These are phyloP conservation scores for Debaryomycetaceae sp. DNA, from an alignment of 1,139 yeast species.

Conservation along the genomic window DNA sequence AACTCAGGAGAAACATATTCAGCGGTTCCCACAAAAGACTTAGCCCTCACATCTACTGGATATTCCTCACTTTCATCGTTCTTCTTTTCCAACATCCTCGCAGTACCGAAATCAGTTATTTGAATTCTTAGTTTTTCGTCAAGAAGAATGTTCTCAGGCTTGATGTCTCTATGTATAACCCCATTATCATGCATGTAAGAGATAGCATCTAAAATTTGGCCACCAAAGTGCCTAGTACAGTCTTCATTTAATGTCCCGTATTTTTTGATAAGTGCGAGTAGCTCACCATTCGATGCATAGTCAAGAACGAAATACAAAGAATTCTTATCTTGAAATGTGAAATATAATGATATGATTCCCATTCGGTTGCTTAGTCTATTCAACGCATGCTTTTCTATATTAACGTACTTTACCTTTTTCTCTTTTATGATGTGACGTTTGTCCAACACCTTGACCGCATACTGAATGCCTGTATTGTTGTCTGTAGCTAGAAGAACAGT, in stretches of 20 bases:
- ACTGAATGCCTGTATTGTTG: slow-evolving; percentile 63
- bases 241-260: slow-evolving; percentile 76
- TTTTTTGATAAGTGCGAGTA: slow-evolving; percentile 72
- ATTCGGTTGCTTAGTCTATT: slow-evolving; percentile 68
- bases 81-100: slow-evolving; percentile 52
- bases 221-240: slow-evolving; percentile 69
- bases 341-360: slow-evolving; percentile 84
- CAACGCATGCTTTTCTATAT: slow-evolving; percentile 90
- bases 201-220: slow-evolving; percentile 62
- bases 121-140: slow-evolving; percentile 64
- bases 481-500: slow-evolving; percentile 89
- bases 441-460: slow-evolving; percentile 89
- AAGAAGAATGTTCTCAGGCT: slow-evolving; percentile 71
- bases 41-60: slow-evolving; percentile 50
- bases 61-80: slow-evolving; percentile 39
- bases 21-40: slow-evolving; percentile 87
- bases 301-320: slow-evolving; percentile 90
- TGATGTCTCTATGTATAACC: slow-evolving; percentile 75
- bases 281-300: slow-evolving; percentile 90
- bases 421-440: slow-evolving; percentile 94
- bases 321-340: slow-evolving; percentile 90
- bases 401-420: slow-evolving; percentile 91
- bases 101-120: slow-evolving; percentile 83
- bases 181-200: slow-evolving; percentile 72
- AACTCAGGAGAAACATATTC: slow-evolving; percentile 76